Conservation (phyloP, 2,329 filamentous ascomycete genomes). For the Talaromyces islandicus region DNA sequence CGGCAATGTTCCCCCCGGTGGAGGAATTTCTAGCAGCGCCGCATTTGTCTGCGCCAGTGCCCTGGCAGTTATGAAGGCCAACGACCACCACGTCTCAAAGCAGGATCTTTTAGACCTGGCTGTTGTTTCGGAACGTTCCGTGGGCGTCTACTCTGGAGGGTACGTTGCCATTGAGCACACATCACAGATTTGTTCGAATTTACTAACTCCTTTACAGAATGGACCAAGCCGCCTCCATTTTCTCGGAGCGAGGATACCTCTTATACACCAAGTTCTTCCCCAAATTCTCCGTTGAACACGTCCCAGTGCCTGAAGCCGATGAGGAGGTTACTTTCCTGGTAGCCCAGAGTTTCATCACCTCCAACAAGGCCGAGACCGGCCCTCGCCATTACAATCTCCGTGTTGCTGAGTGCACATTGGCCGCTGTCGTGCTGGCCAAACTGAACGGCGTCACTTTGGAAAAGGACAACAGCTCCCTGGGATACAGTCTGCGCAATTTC, state of each 20-base stretch:
- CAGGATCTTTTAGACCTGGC: constrained; percentile 86
- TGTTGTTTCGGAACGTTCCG: constrained; percentile 87
- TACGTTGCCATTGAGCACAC: constrained; percentile 37
- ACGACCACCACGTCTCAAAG: constrained; percentile 80
- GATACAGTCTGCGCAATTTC: constrained; percentile 77
- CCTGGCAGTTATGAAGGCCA: constrained; percentile 79
- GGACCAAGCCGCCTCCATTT: constrained; percentile 95
- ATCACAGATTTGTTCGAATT: constrained; percentile 19
- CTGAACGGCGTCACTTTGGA: constrained; percentile 60
- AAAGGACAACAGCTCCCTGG: constrained; percentile 73
- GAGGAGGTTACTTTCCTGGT: constrained; percentile 88
- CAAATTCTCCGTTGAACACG: constrained; percentile 65
- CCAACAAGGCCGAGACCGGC: constrained; percentile 90
- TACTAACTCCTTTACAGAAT: constrained; percentile 54
- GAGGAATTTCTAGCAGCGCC: constrained; percentile 87
- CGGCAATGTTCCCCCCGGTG: constrained; percentile 85
- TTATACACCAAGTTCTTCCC: constrained; percentile 89
- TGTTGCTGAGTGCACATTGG: constrained; percentile 90
- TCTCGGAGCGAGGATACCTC: constrained; percentile 78
- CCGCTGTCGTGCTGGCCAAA: constrained; percentile 62
- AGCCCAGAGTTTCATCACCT: constrained; percentile 86
- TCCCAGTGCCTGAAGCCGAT: constrained; percentile 73
- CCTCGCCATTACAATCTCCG: constrained; percentile 95
- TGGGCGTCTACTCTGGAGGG: constrained; percentile 95
- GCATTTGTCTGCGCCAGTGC: constrained; percentile 89